Evolutionary conservation across 495 filamentous ascomycete species (phyloP).

Genomic region (Bacidia rubella): DNA sequence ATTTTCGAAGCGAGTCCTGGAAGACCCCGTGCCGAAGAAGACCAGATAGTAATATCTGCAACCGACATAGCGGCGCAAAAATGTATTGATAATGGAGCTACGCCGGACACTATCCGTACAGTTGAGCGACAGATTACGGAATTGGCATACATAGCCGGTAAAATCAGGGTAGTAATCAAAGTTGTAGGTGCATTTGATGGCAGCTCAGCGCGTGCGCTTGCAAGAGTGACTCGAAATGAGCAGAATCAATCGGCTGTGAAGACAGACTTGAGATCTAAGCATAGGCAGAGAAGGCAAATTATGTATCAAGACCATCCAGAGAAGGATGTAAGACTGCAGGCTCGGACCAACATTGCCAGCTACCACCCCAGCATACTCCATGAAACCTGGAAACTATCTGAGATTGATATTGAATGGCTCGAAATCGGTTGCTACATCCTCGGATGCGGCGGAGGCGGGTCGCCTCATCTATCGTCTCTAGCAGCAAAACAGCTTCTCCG

Average conservation of each 20-base stretch:
- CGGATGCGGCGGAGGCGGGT: constrained; percentile 41
- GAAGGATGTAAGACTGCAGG: background rate
- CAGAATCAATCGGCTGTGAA: background rate
- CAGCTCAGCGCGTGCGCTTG: background rate
- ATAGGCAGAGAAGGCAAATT: background rate
- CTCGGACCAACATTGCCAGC: background rate
- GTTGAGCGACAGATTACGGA: constrained; percentile 34
- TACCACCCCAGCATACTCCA: constrained; percentile 1
- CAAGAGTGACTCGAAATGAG: background rate
- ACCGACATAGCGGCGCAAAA: constrained; percentile 24
- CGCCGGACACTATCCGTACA: constrained; percentile 23
- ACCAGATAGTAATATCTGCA: constrained; percentile 19
- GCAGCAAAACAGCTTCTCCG: constrained; percentile 10
- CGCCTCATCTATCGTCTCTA: constrained; percentile 31
- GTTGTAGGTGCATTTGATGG: constrained; percentile 16
- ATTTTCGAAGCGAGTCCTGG: constrained; percentile 14
- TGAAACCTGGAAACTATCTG: constrained; percentile 37
- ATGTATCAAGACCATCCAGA: background rate
- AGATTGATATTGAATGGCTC: constrained; percentile 45
- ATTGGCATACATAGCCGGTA: constrained; percentile 22
- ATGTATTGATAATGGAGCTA: constrained; percentile 31
- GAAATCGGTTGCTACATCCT: constrained; percentile 47
- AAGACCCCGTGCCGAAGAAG: background rate
- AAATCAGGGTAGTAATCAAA: constrained; percentile 16
- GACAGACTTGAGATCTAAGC: background rate